Evolutionary conservation across 2,329 filamentous ascomycete genomes (phyloP), one percentile per base, ranked within the genome.

Genomic region (Bipolaris sorokiniana): DNA sequence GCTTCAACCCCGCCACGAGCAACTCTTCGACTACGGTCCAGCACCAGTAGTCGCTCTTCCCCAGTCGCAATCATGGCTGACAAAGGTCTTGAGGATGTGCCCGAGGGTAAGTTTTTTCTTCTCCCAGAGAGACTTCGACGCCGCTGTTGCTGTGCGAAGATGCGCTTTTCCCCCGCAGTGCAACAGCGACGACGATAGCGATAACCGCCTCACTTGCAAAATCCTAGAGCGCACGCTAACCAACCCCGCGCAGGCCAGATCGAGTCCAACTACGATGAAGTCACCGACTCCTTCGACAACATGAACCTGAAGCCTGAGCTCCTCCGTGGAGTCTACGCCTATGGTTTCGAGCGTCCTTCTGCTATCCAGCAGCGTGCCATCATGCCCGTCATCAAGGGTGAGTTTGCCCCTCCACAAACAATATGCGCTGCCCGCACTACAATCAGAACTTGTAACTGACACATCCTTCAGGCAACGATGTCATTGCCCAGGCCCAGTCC

Each of bases 221-320:
- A 48, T 38, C 31, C 18, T 58, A 52, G 55, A 49, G 48, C 48
- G 23, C 31, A 37, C 41, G 48, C 62, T 65, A 67, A 67, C 61
- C 52, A 61, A 51, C 20, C 6, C 13, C 40, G 57, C 78, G 75
- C 80, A 97, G 94, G 90, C 83, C 92, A 96, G 85, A 99, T 99
- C 87, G 96, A 99, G 88, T 97, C 93, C 79, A 99, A 99, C 91
- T 99, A 98, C 85, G 95, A 99, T 87, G 93, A 98, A 88, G 93
- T 94, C 77, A 94, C 95, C 82, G 96, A 99, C 84, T 97, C 92
- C 63, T 99, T 99, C 84, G 95, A 99, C 83, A 87, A 93, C 75
- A 99, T 99, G 95, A 89, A 88, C 83, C 88, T 99, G 77, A 97
- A 96, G 88, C 79, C 92, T 67, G 95, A 99, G 86, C 90, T 99